Percentiles rank a stretch among this genome's conserved stretches.
phyloP scores from a whole-genome alignment of 1,139 yeast species.

The Saccharomyces hybrid region DNA sequence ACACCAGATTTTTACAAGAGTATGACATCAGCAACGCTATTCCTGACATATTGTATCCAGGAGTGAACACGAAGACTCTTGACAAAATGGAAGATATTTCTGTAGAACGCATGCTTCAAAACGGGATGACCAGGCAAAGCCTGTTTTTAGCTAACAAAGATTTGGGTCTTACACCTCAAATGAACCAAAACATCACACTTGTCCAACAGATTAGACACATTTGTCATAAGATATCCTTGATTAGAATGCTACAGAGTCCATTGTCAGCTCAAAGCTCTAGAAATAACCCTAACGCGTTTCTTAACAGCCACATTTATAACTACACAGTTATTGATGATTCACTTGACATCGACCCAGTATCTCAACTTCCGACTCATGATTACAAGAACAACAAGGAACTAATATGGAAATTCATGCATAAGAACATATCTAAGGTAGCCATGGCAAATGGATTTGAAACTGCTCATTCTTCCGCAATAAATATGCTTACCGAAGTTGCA shows the following conservation, averaged over 20 bases:
- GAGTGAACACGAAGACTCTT: constrained; percentile 43
- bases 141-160: constrained; percentile 35
- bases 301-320: constrained; percentile 21
- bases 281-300: constrained; percentile 14
- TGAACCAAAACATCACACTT: constrained; percentile 59
- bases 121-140: constrained; percentile 27
- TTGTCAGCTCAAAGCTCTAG: constrained; percentile 18
- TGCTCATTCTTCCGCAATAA: constrained; percentile 70
- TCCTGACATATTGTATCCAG: constrained; percentile 56
- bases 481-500: constrained; percentile 75
- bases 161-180: constrained; percentile 53
- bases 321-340: constrained; percentile 44
- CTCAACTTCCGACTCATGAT: constrained; percentile 56
- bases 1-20: constrained; percentile 56
- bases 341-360: constrained; percentile 67
- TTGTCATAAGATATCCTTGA: constrained; percentile 81
- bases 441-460: constrained; percentile 94
- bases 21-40: constrained; percentile 78
- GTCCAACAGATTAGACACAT: constrained; percentile 84
- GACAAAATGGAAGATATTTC: constrained; percentile 46
- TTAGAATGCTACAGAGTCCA: constrained; percentile 77
- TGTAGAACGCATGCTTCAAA: constrained; percentile 30
- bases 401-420: constrained; percentile 58
- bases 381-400: constrained; percentile 50
- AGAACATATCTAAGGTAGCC: constrained; percentile 67